Percentiles rank a stretch among this genome's conserved stretches.
Conservation (phyloP, 768 basidiomycete species). For the Floccularia luteovirens region DNA sequence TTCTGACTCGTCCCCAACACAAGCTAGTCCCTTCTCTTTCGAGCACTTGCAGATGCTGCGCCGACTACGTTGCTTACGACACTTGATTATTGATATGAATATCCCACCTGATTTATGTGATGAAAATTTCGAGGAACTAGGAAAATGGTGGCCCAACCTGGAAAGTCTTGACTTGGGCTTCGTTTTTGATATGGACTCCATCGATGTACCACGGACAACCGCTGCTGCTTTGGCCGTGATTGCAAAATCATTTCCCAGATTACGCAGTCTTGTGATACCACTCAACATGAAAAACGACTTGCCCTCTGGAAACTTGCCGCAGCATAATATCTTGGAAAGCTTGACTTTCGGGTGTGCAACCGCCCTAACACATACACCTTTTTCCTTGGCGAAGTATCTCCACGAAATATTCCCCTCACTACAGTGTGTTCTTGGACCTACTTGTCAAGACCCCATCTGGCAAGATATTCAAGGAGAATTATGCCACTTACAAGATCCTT, state of each 20-base stretch:
- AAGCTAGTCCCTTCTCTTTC: slow-evolving; percentile 15
- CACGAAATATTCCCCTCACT: too few relatives aligned
- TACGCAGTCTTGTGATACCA: slow-evolving; percentile 24
- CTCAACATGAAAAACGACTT: slow-evolving; percentile 11
- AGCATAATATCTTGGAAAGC: slow-evolving; percentile 18
- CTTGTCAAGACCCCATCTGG: too few relatives aligned
- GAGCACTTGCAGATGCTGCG: slow-evolving; percentile 25
- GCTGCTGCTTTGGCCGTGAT: slow-evolving; percentile 17
- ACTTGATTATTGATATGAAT: slow-evolving; percentile 30
- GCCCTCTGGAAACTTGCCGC: slow-evolving; percentile 5
- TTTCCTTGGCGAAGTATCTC: too few relatives aligned
- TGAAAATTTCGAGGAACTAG: slow-evolving; percentile 25
- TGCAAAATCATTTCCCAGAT: slow-evolving; percentile 15
- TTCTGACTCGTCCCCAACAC: slow-evolving; percentile 6
- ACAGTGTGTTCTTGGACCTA: too few relatives aligned
- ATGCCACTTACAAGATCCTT: too few relatives aligned
- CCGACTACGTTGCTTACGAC: slow-evolving; percentile 22
- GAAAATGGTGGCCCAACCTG: slow-evolving; percentile 38
- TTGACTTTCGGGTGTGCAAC: slow-evolving; percentile 25
- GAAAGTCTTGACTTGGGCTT: slow-evolving; percentile 32
- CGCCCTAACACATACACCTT: too few relatives aligned
- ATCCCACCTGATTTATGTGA: slow-evolving; percentile 30
- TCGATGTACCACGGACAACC: slow-evolving; percentile 15
- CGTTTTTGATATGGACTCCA: slow-evolving; percentile 15
- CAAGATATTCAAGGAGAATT: too few relatives aligned